phyloP scores from a whole-genome alignment of 2,329 filamentous ascomycete genomes.

The Gaeumannomyces sp. region DNA sequence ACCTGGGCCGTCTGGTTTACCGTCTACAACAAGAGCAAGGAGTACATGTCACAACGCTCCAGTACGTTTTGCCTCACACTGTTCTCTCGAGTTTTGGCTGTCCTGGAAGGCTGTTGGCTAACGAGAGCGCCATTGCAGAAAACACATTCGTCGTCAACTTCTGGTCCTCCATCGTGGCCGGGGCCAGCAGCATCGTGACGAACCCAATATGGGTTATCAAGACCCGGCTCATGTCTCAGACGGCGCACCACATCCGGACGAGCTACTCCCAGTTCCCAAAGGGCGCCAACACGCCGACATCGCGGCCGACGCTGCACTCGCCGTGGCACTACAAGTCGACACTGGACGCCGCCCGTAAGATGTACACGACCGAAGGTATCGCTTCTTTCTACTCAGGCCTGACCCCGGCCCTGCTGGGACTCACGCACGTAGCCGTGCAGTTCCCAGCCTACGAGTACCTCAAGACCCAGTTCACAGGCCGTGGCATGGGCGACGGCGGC shows the following conservation, averaged over 20 bases:
- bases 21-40: conserved; percentile 86
- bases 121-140: conserved; percentile 36
- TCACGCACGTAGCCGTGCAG: conserved; percentile 94
- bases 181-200: conserved; percentile 88
- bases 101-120: background rate
- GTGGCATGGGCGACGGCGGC: conserved; percentile 67
- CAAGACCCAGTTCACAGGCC: conserved; percentile 83
- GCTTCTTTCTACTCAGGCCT: conserved; percentile 92
- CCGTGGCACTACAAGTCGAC: conserved; percentile 91
- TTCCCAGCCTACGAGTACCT: conserved; percentile 95
- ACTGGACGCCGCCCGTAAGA: conserved; percentile 86
- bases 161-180: conserved; percentile 84
- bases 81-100: background rate
- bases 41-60: conserved; percentile 60
- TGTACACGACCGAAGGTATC: conserved; percentile 88
- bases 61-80: conserved; percentile 38
- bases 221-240: conserved; percentile 94
- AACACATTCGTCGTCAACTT: conserved; percentile 75
- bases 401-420: conserved; percentile 81
- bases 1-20: conserved; percentile 99
- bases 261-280: conserved; percentile 41
- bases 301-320: conserved; percentile 50
- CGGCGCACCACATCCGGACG: conserved; percentile 40
- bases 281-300: conserved; percentile 47
- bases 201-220: conserved; percentile 99